Percentiles rank a stretch among this genome's conserved stretches.
phyloP scores from a whole-genome alignment of 2,329 filamentous ascomycete species.

The Orbilia ellipsospora region DNA sequence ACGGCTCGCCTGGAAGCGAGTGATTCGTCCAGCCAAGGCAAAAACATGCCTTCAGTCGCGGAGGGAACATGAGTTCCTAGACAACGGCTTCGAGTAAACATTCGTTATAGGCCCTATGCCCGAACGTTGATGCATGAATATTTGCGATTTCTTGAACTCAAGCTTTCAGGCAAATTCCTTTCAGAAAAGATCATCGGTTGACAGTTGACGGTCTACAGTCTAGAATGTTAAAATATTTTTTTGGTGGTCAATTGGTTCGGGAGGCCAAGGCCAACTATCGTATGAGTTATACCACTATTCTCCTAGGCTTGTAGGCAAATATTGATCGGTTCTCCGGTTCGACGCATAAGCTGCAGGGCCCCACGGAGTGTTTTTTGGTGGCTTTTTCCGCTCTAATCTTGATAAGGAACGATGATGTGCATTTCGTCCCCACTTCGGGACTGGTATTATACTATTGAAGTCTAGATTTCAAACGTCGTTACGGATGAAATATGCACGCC shows the following conservation, averaged over 20 bases:
- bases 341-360: constrained; percentile 1
- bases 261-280: too few species aligned
- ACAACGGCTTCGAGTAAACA: too few species aligned
- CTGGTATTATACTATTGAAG: neutral
- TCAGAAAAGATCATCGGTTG: too few species aligned
- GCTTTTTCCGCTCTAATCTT: neutral
- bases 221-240: too few species aligned
- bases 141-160: too few species aligned
- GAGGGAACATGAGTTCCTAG: neutral
- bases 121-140: too few species aligned
- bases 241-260: too few species aligned
- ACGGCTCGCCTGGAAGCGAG: constrained; percentile 5
- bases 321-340: neutral
- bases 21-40: neutral
- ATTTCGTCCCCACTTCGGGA: neutral
- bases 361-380: neutral
- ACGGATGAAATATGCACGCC: constrained; percentile 7
- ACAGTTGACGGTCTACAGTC: too few species aligned
- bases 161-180: too few species aligned
- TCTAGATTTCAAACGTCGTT: constrained; percentile 2
- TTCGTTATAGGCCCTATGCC: too few species aligned
- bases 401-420: neutral
- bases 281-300: too few species aligned
- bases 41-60: neutral
- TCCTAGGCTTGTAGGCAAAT: too few species aligned